Percentiles rank a stretch among this genome's conserved stretches.
These are phyloP conservation scores for Cladorrhinum sp. DNA, from an alignment of 2,329 filamentous ascomycete genomes.

Conservation along the genomic window DNA sequence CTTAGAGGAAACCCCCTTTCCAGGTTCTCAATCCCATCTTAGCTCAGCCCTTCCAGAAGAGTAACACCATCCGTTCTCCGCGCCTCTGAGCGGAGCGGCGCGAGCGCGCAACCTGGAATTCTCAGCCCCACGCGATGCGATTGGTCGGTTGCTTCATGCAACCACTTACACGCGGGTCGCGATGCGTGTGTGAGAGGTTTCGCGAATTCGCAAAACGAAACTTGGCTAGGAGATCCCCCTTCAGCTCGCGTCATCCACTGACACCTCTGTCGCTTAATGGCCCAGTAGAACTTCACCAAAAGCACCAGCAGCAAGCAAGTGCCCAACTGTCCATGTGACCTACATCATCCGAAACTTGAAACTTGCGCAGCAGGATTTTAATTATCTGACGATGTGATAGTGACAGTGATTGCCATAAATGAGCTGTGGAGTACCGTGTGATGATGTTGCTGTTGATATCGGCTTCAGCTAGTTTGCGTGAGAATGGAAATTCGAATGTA, in stretches of 20 bases:
- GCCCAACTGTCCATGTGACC: neutral
- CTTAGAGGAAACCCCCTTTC: neutral
- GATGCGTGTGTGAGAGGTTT: neutral
- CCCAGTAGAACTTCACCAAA: neutral
- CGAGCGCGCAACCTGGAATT: conserved; percentile 11
- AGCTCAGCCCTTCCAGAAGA: neutral
- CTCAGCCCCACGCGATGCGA: conserved; percentile 28
- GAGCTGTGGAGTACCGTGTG: no score
- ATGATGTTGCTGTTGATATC: no score
- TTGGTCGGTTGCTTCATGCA: conserved; percentile 19
- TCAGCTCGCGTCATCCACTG: no score
- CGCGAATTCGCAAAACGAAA: no score
- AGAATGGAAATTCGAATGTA: no score
- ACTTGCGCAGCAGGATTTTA: neutral
- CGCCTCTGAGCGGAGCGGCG: neutral
- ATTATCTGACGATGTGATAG: neutral
- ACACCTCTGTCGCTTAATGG: no score
- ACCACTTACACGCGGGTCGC: conserved; percentile 19
- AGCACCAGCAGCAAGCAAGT: neutral
- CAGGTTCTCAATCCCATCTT: neutral
- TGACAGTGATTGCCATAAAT: neutral
- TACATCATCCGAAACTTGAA: neutral
- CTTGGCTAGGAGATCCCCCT: conserved; percentile 5
- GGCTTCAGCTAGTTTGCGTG: no score
- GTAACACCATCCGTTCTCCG: neutral